phyloP scores from a whole-genome alignment of 2,329 filamentous ascomycete genomes.

The Alternaria arbusti region DNA sequence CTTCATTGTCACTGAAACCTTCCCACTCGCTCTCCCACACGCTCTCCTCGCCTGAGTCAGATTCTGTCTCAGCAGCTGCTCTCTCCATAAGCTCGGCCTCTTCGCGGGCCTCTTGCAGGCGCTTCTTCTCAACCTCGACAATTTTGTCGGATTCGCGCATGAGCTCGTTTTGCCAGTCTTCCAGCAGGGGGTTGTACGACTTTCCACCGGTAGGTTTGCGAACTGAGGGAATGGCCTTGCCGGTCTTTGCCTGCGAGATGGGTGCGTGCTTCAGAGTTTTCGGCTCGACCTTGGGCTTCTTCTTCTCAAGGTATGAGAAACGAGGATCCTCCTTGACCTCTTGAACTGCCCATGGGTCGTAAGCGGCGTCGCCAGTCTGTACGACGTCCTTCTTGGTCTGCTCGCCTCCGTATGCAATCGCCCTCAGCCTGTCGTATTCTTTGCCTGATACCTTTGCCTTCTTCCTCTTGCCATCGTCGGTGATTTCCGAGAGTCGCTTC shows the following conservation, averaged over 20 bases:
- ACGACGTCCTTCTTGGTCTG: conserved; percentile 57
- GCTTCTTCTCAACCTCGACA: conserved; percentile 77
- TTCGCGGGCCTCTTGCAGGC: conserved; percentile 69
- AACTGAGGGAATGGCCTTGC: conserved; percentile 80
- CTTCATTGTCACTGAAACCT: conserved; percentile 56
- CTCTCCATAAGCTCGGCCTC: conserved; percentile 73
- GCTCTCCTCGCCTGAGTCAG: conserved; percentile 83
- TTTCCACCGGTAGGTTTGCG: conserved; percentile 79
- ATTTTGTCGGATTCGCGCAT: conserved; percentile 78
- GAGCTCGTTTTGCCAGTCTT: conserved; percentile 82
- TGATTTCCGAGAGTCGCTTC: conserved; percentile 78
- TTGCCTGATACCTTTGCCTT: conserved; percentile 83
- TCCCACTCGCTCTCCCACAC: conserved; percentile 89
- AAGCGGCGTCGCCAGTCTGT: conserved; percentile 64
- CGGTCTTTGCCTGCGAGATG: conserved; percentile 80
- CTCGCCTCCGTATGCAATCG: conserved; percentile 75
- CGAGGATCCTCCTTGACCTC: conserved; percentile 58
- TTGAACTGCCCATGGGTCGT: conserved; percentile 79
- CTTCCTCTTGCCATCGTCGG: conserved; percentile 72
- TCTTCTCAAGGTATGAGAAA: conserved; percentile 71
- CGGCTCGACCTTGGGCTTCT: conserved; percentile 72
- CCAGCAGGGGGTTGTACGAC: conserved; percentile 90
- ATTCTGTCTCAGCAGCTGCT: conserved; percentile 74
- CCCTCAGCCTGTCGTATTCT: conserved; percentile 78
- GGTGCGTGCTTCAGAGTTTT: conserved; percentile 77